phyloP scores from a whole-genome alignment of 2,329 filamentous ascomycete species.

The Colletotrichum horii region DNA sequence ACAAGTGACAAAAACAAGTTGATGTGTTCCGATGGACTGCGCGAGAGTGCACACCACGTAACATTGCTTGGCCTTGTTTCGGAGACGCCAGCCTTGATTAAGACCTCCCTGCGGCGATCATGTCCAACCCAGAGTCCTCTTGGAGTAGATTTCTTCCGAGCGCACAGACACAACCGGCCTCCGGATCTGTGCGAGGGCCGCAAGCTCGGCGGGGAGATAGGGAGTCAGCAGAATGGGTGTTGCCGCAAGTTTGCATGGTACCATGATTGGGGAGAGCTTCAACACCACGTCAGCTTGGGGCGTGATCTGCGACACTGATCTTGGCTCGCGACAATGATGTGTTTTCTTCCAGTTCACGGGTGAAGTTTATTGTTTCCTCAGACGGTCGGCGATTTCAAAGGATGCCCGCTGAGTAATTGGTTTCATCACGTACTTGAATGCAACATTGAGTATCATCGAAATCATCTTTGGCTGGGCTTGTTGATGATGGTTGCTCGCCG shows the following conservation, averaged over 20 bases:
- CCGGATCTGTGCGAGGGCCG: background rate
- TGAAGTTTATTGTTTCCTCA: background rate
- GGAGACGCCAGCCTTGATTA: background rate
- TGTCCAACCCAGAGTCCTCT: background rate
- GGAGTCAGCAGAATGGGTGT: background rate
- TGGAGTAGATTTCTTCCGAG: background rate
- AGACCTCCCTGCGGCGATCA: background rate
- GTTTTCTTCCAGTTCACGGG: background rate
- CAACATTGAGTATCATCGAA: background rate
- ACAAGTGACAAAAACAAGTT: background rate
- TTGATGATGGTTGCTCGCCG: background rate
- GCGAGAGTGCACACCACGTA: background rate
- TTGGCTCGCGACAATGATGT: background rate
- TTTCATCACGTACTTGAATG: background rate
- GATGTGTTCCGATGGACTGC: background rate
- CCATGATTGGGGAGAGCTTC: background rate
- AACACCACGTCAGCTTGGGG: background rate
- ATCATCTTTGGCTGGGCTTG: rapidly evolving
- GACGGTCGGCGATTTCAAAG: background rate
- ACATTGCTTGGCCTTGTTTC: background rate
- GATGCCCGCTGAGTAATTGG: background rate
- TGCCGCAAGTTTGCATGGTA: background rate
- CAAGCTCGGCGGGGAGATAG: background rate
- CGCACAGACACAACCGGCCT: background rate
- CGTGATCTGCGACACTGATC: background rate